Conservation (phyloP, 257 asterid genomes). For the Ilex aquifolium region DNA sequence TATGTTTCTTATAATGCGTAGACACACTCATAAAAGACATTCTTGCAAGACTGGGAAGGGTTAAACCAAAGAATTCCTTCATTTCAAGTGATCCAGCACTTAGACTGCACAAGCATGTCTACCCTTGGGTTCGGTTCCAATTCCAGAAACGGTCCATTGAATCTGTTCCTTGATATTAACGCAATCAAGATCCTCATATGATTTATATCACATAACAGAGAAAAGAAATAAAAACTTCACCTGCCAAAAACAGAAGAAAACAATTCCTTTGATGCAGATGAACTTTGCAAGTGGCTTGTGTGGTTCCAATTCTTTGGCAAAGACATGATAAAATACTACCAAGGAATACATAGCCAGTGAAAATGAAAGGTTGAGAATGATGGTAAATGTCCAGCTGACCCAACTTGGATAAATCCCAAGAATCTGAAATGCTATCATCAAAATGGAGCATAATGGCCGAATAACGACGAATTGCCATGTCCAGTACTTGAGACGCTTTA, state of each 20-base stretch:
- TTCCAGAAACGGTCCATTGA: no score
- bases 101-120: no score
- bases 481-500: slow-evolving; percentile 66
- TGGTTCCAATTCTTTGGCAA: slow-evolving; percentile 77
- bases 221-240: slow-evolving; percentile 19
- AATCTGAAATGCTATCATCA: slow-evolving; percentile 58
- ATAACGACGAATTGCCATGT: slow-evolving; percentile 86
- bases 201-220: not conserved
- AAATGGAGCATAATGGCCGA: slow-evolving; percentile 78
- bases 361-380: slow-evolving; percentile 63
- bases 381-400: slow-evolving; percentile 76
- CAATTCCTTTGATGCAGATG: slow-evolving; percentile 78
- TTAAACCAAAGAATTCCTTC: no score
- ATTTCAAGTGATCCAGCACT: no score
- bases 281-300: slow-evolving; percentile 88
- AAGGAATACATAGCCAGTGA: slow-evolving; percentile 81
- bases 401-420: slow-evolving; percentile 74
- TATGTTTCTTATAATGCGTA: no score
- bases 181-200: not conserved
- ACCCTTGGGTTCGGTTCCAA: no score
- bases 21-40: no score
- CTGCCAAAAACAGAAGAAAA: slow-evolving; percentile 99
- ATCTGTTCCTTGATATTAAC: no score
- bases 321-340: slow-evolving; percentile 71
- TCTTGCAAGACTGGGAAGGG: no score